These are phyloP conservation scores for Endothia cerciana DNA, from an alignment of 2,329 filamentous ascomycete genomes.

Conservation along the genomic window DNA sequence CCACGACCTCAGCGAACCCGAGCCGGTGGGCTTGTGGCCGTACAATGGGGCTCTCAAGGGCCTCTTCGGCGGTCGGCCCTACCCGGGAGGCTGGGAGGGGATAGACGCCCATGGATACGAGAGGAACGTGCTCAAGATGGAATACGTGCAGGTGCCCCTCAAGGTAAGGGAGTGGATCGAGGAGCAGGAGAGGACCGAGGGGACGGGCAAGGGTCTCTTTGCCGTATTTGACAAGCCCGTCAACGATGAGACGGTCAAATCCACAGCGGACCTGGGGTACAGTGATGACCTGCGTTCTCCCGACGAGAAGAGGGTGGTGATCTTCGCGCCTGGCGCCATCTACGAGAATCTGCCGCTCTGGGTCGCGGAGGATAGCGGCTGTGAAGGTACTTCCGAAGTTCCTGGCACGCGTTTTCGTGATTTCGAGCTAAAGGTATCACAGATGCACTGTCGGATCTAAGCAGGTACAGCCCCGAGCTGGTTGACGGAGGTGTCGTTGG, in stretches of 20 bases:
- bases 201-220: slow-evolving; percentile 44
- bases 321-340: slow-evolving; percentile 57
- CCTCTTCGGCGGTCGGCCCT: slow-evolving; percentile 45
- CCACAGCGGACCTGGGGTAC: slow-evolving; percentile 32
- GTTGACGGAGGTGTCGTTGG: slow-evolving; percentile 37
- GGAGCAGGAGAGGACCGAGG: slow-evolving; percentile 42
- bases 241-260: slow-evolving; percentile 39
- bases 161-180: slow-evolving; percentile 54
- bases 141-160: slow-evolving; percentile 47
- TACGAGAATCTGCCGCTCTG: slow-evolving; percentile 55
- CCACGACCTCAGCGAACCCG: slow-evolving; percentile 44
- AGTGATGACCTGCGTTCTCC: slow-evolving; percentile 31
- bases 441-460: slow-evolving; percentile 36
- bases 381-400: slow-evolving; percentile 41
- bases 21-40: slow-evolving; percentile 44
- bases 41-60: slow-evolving; percentile 46
- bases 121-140: slow-evolving; percentile 52
- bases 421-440: not conserved
- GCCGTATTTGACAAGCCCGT: slow-evolving; percentile 45
- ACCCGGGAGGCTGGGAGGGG: slow-evolving; percentile 58
- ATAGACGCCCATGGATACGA: slow-evolving; percentile 56
- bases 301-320: slow-evolving; percentile 45
- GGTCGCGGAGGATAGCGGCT: slow-evolving; percentile 48
- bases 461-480: slow-evolving; percentile 35
- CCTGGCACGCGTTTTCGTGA: not conserved